A percentile compares a stretch with the other conserved stretches of the same genome.
Evolutionary conservation across 2,329 filamentous ascomycete species (phyloP).

Genomic region (Cladophialophora chaetospira): DNA sequence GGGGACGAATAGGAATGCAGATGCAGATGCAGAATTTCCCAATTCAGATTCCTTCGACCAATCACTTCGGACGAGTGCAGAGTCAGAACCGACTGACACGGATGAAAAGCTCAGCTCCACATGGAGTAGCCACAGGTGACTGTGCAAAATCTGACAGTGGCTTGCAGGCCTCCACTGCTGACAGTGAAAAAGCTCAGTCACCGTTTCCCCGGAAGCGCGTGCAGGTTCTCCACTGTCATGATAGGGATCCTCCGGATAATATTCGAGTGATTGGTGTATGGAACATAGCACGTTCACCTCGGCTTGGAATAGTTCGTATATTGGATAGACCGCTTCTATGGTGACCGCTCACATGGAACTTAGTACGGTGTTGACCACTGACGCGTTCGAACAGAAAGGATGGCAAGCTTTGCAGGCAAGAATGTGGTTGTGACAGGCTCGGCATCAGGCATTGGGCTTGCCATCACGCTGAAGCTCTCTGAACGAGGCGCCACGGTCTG

Average conservation of each 20-base stretch:
- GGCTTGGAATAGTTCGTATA: background rate
- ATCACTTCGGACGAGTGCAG: background rate
- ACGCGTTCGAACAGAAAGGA: background rate
- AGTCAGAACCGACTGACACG: slow-evolving; percentile 9
- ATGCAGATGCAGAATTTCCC: background rate
- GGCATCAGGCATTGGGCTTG: slow-evolving; percentile 63
- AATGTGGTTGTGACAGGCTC: slow-evolving; percentile 68
- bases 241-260: background rate
- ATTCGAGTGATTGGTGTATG: slow-evolving; percentile 4
- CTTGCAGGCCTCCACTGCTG: slow-evolving; percentile 9
- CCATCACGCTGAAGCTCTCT: slow-evolving; percentile 46
- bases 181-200: slow-evolving; percentile 17
- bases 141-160: slow-evolving; percentile 5
- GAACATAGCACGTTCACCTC: background rate
- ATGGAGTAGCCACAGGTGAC: background rate
- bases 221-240: background rate
- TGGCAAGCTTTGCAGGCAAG: slow-evolving; percentile 16
- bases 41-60: background rate
- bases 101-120: background rate
- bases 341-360: background rate
- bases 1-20: background rate
- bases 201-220: background rate
- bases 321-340: background rate
- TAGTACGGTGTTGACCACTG: background rate
- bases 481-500: slow-evolving; percentile 18